phyloP scores from a whole-genome alignment of 768 basidiomycete species.

The Pleurotus tuber-regium region DNA sequence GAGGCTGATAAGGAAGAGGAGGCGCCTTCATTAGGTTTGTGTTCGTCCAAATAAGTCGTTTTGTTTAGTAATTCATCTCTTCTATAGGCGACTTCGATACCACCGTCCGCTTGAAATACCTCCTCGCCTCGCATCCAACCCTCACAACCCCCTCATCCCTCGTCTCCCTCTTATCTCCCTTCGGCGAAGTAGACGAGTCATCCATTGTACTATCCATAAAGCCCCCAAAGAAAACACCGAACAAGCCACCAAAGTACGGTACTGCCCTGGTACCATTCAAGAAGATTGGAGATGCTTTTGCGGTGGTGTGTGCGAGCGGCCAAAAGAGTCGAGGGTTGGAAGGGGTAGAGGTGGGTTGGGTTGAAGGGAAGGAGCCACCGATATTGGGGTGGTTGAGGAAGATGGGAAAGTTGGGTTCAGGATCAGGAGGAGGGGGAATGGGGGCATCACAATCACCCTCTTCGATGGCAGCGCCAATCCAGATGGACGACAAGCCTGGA shows the following conservation, averaged over 20 bases:
- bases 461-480: no score
- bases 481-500: no score
- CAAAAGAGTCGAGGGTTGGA: slow-evolving; percentile 48
- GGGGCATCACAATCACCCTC: not conserved
- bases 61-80: slow-evolving; percentile 9
- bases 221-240: slow-evolving; percentile 51
- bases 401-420: slow-evolving; percentile 57
- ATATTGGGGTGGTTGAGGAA: slow-evolving; percentile 72
- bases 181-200: slow-evolving; percentile 60
- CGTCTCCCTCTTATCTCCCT: slow-evolving; percentile 49
- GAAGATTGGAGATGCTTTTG: slow-evolving; percentile 74
- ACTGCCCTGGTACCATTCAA: slow-evolving; percentile 77
- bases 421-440: slow-evolving; percentile 9
- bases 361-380: slow-evolving; percentile 69
- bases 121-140: slow-evolving; percentile 51
- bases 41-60: no score
- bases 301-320: slow-evolving; percentile 63
- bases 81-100: slow-evolving; percentile 62
- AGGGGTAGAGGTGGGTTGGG: slow-evolving; percentile 73
- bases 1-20: slow-evolving; percentile 37
- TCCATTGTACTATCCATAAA: slow-evolving; percentile 71
- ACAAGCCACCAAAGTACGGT: slow-evolving; percentile 60
- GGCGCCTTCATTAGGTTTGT: slow-evolving; percentile 56
- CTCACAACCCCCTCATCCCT: slow-evolving; percentile 53
- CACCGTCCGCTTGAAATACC: slow-evolving; percentile 71